Evolutionary conservation across 164 flowering plant genomes (phyloP).

Genomic region (Litsea cubeba): DNA sequence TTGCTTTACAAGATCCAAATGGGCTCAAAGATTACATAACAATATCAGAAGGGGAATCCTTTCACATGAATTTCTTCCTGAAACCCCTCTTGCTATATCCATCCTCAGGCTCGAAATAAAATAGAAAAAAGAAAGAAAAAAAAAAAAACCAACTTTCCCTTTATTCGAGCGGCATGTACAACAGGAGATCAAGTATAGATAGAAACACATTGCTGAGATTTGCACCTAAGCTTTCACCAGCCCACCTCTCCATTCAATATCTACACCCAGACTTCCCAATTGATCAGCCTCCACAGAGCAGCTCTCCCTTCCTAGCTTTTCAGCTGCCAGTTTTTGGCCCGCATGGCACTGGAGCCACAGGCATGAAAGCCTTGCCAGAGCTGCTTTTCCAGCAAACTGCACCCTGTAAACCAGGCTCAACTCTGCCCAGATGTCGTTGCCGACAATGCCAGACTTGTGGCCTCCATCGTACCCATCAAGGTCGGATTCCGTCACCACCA

Average conservation of each 20-base stretch:
- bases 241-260: slow-evolving; percentile 23
- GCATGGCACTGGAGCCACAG: slow-evolving; percentile 49
- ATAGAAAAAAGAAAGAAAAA: too few relatives aligned
- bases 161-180: too few relatives aligned
- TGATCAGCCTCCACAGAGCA: slow-evolving; percentile 39
- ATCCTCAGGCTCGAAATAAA: too few relatives aligned
- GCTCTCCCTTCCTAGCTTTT: slow-evolving; percentile 30
- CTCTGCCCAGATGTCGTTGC: slow-evolving; percentile 54
- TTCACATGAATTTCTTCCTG: too few relatives aligned
- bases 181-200: too few relatives aligned
- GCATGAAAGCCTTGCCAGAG: slow-evolving; percentile 59
- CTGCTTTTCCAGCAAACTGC: slow-evolving; percentile 62
- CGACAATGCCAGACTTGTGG: slow-evolving; percentile 21
- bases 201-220: too few relatives aligned
- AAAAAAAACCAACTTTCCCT: too few relatives aligned
- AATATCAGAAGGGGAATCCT: too few relatives aligned
- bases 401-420: slow-evolving; percentile 51
- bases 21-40: too few relatives aligned
- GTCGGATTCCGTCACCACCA: slow-evolving; percentile 65
- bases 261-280: slow-evolving; percentile 47
- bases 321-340: slow-evolving; percentile 23
- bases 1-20: too few relatives aligned
- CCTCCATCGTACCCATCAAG: slow-evolving; percentile 65
- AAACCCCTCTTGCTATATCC: too few relatives aligned
- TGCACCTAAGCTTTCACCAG: too few relatives aligned